Conservation (phyloP, 805 yeast genomes). For the Candida arabinofermentans region DNA sequence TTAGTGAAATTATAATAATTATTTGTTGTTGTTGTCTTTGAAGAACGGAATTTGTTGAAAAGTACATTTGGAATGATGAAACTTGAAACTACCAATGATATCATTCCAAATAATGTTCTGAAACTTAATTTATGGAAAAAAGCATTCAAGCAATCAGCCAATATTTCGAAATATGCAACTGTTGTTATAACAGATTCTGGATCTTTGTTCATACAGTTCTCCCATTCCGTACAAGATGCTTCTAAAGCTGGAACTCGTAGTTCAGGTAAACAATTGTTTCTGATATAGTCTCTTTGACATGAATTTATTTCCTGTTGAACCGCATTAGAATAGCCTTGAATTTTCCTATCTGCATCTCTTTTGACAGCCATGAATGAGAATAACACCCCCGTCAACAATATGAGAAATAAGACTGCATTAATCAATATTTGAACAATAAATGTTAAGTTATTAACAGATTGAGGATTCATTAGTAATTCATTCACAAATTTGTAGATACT, state of each 20-base stretch:
- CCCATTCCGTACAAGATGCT: constrained; percentile 67
- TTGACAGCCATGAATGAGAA: constrained; percentile 25
- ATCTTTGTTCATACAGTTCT: constrained; percentile 76
- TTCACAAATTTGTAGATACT: constrained; percentile 7
- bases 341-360: constrained; percentile 65
- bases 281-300: constrained; percentile 65
- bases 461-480: constrained; percentile 23
- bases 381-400: constrained; percentile 15
- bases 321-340: constrained; percentile 58
- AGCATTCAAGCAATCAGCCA: constrained; percentile 32
- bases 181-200: constrained; percentile 44
- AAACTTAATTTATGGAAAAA: constrained; percentile 28
- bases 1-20: constrained; percentile 21
- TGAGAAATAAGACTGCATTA: constrained; percentile 21
- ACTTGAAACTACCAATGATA: constrained; percentile 11
- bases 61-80: constrained; percentile 27
- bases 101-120: constrained; percentile 21
- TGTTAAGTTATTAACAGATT: constrained; percentile 24
- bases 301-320: constrained; percentile 58
- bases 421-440: constrained; percentile 23
- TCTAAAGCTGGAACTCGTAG: constrained; percentile 73
- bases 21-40: constrained; percentile 21
- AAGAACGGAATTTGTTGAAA: constrained; percentile 24
- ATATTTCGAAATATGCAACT: constrained; percentile 30
- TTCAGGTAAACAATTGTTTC: constrained; percentile 68